phyloP scores from a whole-genome alignment of 495 filamentous ascomycete genomes.

The Daldinia childiae region DNA sequence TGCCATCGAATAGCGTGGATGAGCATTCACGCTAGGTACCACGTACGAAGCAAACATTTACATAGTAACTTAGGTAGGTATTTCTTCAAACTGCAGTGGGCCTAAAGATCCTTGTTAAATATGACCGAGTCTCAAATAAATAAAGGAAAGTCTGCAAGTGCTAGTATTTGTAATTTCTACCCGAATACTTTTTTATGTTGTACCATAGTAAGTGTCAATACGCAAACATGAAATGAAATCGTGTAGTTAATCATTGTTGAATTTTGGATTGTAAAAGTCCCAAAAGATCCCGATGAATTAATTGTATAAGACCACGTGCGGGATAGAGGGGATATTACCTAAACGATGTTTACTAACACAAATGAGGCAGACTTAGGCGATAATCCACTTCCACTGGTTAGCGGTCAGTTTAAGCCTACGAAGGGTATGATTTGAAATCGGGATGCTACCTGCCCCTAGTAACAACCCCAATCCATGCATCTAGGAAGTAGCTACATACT shows the following conservation, averaged over 20 bases:
- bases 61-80: too few species aligned
- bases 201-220: not conserved
- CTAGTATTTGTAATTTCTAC: not conserved
- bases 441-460: constrained; percentile 19
- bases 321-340: not conserved
- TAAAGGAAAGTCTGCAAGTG: not conserved
- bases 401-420: constrained; percentile 21
- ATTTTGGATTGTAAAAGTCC: not conserved
- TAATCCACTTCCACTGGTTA: not conserved
- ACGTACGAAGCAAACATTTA: not conserved
- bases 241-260: not conserved
- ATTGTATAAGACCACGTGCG: not conserved
- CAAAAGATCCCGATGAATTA: not conserved
- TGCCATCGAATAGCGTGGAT: not conserved
- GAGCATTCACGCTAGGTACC: not conserved
- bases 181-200: too few species aligned
- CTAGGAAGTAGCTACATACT: too few species aligned
- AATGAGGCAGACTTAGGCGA: constrained; percentile 35
- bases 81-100: not conserved
- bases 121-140: not conserved
- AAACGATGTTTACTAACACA: constrained; percentile 9
- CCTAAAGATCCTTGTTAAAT: not conserved
- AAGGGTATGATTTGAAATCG: constrained; percentile 27
- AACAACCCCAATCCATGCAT: not conserved
- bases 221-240: not conserved